Percentiles rank a stretch among this genome's conserved stretches.
Evolutionary conservation across 148 eudicot genomes (phyloP).

Genomic region (Fagopyrum homotropicum): DNA sequence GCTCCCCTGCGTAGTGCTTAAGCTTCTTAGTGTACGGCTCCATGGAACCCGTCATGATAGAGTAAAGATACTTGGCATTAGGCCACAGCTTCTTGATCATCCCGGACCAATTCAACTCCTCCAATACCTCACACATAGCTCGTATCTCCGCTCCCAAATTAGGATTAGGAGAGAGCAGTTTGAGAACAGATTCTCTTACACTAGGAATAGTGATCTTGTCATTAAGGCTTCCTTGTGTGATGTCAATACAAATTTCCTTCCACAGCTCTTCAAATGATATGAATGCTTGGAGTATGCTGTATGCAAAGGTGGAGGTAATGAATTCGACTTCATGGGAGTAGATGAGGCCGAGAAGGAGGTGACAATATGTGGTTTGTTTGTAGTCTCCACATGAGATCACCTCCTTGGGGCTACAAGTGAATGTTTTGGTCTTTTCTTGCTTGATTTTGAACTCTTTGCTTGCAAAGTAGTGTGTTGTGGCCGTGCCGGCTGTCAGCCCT

Average conservation of each 20-base stretch:
- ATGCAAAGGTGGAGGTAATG: slow-evolving; percentile 64
- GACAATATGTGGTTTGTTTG: slow-evolving; percentile 66
- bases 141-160: slow-evolving; percentile 27
- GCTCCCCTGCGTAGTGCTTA: slow-evolving; percentile 47
- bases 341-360: slow-evolving; percentile 62
- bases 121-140: slow-evolving; percentile 29
- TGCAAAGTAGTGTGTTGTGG: slow-evolving; percentile 62
- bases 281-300: slow-evolving; percentile 58
- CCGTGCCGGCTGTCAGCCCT: slow-evolving; percentile 59
- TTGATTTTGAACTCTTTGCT: slow-evolving; percentile 57
- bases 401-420: slow-evolving; percentile 57
- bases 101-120: slow-evolving; percentile 36
- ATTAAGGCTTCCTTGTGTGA: slow-evolving; percentile 42
- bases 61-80: slow-evolving; percentile 55
- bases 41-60: slow-evolving; percentile 89
- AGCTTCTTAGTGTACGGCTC: slow-evolving; percentile 53
- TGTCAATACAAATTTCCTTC: slow-evolving; percentile 48
- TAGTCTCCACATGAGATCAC: slow-evolving; percentile 63
- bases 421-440: slow-evolving; percentile 38
- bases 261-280: slow-evolving; percentile 46
- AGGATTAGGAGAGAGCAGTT: slow-evolving; percentile 31
- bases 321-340: slow-evolving; percentile 41
- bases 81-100: slow-evolving; percentile 57
- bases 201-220: slow-evolving; percentile 30
- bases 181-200: slow-evolving; percentile 35